Base-by-base conservation (phyloP, 2,329 filamentous ascomycete species). In the Sordariomycetes sp. region DNA sequence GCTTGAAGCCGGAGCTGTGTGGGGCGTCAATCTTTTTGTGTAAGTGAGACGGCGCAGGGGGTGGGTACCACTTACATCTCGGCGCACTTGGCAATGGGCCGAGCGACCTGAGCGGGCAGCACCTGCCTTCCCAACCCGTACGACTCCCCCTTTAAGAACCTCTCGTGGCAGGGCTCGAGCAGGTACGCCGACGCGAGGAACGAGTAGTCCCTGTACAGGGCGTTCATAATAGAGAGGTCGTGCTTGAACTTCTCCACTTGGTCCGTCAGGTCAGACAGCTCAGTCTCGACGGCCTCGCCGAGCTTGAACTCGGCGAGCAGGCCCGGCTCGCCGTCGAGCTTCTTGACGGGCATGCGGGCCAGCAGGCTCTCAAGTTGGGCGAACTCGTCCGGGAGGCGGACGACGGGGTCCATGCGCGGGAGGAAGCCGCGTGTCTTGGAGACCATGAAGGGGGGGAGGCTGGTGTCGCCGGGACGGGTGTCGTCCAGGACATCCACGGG, bases 101-200 rank as follows among this genome's bases (percentile, higher is more conserved):
- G 75, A n/a, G 89, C 82, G 63, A 96, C 84, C 64, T 82, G 80
- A 55, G 78, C 77, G 1, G 91, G 91, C 64, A 96, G 71, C 24
- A 80, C 75, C 59, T 90, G 80, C 52, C 90, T 76, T 3, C 84
- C 90, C 52, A 95, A 73, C 0, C 90, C 90, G 67, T 96, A 96
- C 1, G 78, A 77, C 67, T 88, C 83, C 0, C 85, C 86, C 69
- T 81, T 85, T 60, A 86, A 64, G 65, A 83, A 85, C 45, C 79
- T 80, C 72, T 89, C 79, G 71, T 94, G 91, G 69, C 91, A 96
- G 12, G 91, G 91, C 75, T 96, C 91, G 34, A 96, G 82, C 34
- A 96, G 76, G 68, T 95, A 96, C 0, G 90, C 88, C 25, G 89
- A 95, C 5, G 90, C 87, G 34, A 96, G 74, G 76, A 96, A 96